Evolutionary conservation across 768 basidiomycete genomes (phyloP), one percentile per base, ranked within the genome.

Genomic region (Serendipita indica): DNA sequence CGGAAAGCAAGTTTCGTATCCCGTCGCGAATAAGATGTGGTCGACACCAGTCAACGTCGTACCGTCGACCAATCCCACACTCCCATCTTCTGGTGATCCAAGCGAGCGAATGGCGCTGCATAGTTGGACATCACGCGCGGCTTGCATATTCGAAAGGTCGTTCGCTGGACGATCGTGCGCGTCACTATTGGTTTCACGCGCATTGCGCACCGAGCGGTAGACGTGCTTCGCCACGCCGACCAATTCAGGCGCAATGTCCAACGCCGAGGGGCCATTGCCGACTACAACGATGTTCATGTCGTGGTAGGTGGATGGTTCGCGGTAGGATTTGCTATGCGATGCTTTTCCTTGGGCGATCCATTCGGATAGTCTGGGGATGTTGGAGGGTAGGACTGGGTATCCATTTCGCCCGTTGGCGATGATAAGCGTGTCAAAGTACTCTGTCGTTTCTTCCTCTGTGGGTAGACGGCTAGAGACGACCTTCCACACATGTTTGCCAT

Each of bases 331-430:
- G 0, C 88, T 78, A 67, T 91, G 88, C 1, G 69, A 73, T 0
- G 81, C 83, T 58, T 71, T 77, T 22, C 75, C 71, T 3, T 69
- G 63, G 1, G 67, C 67, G 1, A 82, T 64, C 87, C 88, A 89
- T 10, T 69, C 60, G 12, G 70, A 67, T 3, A 89, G 64, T 0
- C 88, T 54, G 12, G 20, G 7, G 10, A 33, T 54, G 32, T 27
- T 18, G 4, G 25, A 27, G 2, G 86, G 86, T 60, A 79, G 77
- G 18, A 78, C 76, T 1, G 89, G 89, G 6, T 76, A 63, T 39
- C 73, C 74, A 66, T 85, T 81, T 66, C 88, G 87, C 0, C 89
- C 89, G 60, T 86, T 89, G 39, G 83, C 83, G 28, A 88, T 74
- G 28, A 90, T 67, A 34, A 90, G 66, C n/a, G 79, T 71, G 63